Evolutionary conservation across 192 early-diverging fungal genomes (phyloP).

Genomic region (Phlyctochytrium planicorne): DNA sequence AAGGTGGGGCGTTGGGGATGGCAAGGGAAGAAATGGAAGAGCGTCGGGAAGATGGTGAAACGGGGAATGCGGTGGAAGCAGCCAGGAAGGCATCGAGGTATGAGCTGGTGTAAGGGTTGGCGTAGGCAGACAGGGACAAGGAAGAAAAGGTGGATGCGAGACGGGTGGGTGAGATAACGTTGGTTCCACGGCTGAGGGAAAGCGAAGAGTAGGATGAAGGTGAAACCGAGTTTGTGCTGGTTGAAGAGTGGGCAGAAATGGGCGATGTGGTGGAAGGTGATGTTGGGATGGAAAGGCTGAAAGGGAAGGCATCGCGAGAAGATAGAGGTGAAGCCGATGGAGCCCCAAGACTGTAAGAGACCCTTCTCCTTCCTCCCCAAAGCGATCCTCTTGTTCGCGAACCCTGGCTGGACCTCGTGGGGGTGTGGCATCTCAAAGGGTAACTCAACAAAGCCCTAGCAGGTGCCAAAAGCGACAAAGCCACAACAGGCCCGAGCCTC

Average conservation of each 20-base stretch:
- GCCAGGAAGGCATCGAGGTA: background rate
- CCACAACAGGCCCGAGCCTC: slow-evolving; percentile 22
- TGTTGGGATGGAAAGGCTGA: no score
- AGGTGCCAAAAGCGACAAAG: slow-evolving; percentile 25
- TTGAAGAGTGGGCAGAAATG: background rate
- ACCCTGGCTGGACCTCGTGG: no score
- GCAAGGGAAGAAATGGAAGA: background rate
- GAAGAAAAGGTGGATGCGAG: background rate
- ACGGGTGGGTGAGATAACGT: background rate
- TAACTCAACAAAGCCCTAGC: slow-evolving; percentile 29
- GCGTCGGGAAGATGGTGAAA: background rate
- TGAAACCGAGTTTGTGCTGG: no score
- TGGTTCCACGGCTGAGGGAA: background rate
- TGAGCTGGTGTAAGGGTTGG: no score
- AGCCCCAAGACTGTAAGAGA: no score
- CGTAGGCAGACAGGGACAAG: background rate
- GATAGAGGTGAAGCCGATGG: no score
- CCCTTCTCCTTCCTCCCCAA: background rate
- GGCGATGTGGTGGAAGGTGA: background rate
- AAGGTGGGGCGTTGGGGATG: background rate
- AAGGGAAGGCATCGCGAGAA: background rate
- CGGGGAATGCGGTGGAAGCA: background rate
- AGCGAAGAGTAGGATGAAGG: background rate
- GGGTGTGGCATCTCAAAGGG: background rate
- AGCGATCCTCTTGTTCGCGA: background rate